Evolutionary conservation across 148 eudicot species (phyloP).

Genomic region (Rhododendron kiyosumense): DNA sequence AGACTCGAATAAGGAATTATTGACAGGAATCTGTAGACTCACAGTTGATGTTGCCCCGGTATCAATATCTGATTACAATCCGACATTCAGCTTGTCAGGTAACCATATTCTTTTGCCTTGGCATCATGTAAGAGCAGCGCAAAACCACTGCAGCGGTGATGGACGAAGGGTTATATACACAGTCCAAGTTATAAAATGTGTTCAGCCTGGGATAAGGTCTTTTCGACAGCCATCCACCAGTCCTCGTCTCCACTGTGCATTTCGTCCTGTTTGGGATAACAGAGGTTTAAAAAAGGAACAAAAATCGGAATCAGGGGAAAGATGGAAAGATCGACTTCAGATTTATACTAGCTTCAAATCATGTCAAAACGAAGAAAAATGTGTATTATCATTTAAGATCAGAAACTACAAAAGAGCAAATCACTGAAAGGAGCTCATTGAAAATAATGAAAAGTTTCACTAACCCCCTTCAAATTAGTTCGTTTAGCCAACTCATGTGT

Average conservation of each 20-base stretch:
- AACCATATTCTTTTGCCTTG: not conserved
- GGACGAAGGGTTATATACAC: not conserved
- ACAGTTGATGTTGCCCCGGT: not conserved
- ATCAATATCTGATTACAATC: not conserved
- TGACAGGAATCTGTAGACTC: not conserved
- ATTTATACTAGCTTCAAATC: not conserved
- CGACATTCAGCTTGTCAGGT: not conserved
- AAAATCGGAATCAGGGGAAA: not conserved
- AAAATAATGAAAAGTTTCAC: not conserved
- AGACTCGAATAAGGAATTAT: not conserved
- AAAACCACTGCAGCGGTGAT: not conserved
- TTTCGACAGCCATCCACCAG: slow-evolving; percentile 79
- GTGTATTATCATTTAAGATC: not conserved
- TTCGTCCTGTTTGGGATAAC: slow-evolving; percentile 29
- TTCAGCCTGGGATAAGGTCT: slow-evolving; percentile 41
- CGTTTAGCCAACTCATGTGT: not conserved
- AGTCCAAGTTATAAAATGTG: slow-evolving; percentile 10
- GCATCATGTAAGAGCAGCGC: not conserved
- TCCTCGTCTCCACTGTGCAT: slow-evolving; percentile 56
- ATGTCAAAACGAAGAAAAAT: not conserved
- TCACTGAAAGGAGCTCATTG: not conserved
- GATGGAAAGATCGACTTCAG: not conserved
- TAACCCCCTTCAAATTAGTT: not conserved
- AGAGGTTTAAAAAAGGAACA: not conserved
- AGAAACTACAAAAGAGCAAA: not conserved